phyloP scores from a whole-genome alignment of 2,329 filamentous ascomycete genomes.

The Sporothrix curviconia region DNA sequence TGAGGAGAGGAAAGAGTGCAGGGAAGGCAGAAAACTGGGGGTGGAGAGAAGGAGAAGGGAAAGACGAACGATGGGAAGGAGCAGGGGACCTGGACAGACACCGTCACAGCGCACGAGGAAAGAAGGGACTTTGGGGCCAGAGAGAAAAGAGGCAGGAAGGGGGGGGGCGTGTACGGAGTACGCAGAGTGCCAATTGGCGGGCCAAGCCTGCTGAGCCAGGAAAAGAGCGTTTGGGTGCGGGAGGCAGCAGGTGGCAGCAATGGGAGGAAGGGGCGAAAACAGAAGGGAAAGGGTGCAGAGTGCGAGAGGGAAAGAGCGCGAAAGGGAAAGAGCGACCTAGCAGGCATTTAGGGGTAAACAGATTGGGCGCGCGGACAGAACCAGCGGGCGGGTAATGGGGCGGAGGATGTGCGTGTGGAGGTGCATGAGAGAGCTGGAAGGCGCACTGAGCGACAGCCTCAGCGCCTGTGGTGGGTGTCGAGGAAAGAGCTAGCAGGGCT shows the following conservation, averaged over 20 bases:
- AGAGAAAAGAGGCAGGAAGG: neutral
- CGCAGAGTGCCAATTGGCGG: neutral
- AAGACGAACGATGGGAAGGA: neutral
- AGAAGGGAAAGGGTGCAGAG: neutral
- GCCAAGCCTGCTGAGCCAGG: conserved; percentile 3
- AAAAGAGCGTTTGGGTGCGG: neutral
- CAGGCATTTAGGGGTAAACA: too few species aligned
- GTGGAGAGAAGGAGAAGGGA: neutral
- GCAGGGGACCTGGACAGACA: neutral
- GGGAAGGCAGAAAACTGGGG: conserved; percentile 9
- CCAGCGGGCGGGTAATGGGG: neutral
- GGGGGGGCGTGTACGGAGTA: conserved; percentile 11
- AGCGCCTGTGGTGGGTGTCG: too few species aligned
- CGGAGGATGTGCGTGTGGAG: neutral
- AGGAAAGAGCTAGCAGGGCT: too few species aligned
- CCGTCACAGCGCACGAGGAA: conserved; percentile 5
- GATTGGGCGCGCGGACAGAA: neutral
- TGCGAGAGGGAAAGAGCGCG: neutral
- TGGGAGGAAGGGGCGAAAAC: neutral
- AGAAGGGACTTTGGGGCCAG: neutral
- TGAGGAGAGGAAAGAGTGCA: neutral
- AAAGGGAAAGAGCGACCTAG: neutral
- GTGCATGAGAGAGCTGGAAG: too few species aligned
- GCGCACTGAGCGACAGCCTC: too few species aligned
- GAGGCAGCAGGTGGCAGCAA: neutral